A percentile compares a stretch with the other conserved stretches of the same genome.
Conservation (phyloP, 768 basidiomycete genomes). For the Hydnum rufescens region DNA sequence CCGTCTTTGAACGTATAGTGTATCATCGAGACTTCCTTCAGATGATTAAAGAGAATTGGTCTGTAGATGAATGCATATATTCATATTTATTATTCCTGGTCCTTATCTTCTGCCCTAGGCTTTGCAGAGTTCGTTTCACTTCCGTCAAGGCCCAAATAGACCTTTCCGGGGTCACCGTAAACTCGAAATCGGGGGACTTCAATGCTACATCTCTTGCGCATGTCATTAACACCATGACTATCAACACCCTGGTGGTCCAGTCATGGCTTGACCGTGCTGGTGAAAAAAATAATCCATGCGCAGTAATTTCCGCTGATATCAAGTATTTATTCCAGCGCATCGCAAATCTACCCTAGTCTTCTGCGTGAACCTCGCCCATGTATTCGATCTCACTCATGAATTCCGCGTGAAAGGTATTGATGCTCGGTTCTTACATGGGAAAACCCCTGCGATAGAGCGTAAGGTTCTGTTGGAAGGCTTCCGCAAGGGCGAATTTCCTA, state of each 20-base stretch:
- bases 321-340: slow-evolving; percentile 20
- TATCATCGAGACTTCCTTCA: slow-evolving; percentile 80
- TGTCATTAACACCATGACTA: slow-evolving; percentile 57
- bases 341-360: slow-evolving; percentile 87
- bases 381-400: slow-evolving; percentile 44
- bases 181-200: slow-evolving; percentile 58
- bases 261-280: slow-evolving; percentile 76
- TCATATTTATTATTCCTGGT: neutral
- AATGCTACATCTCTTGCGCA: slow-evolving; percentile 55
- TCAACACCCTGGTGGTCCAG: slow-evolving; percentile 61
- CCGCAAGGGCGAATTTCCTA: slow-evolving; percentile 52
- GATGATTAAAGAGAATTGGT: slow-evolving; percentile 89
- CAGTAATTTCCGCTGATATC: slow-evolving; percentile 1
- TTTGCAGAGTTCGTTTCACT: slow-evolving; percentile 74
- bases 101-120: slow-evolving; percentile 26
- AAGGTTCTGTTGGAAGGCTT: slow-evolving; percentile 45
- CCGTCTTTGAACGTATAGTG: slow-evolving; percentile 78
- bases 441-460: slow-evolving; percentile 45
- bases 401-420: slow-evolving; percentile 67
- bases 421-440: slow-evolving; percentile 59
- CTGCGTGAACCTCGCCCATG: slow-evolving; percentile 70
- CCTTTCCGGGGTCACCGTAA: slow-evolving; percentile 45
- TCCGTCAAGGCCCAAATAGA: slow-evolving; percentile 58
- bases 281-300: slow-evolving; percentile 19
- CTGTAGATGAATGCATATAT: slow-evolving; percentile 8